Percentiles rank a stretch among this genome's conserved stretches.
These are phyloP conservation scores for Kurtzmaniella fragi DNA, from an alignment of 805 yeast genomes.

Conservation along the genomic window DNA sequence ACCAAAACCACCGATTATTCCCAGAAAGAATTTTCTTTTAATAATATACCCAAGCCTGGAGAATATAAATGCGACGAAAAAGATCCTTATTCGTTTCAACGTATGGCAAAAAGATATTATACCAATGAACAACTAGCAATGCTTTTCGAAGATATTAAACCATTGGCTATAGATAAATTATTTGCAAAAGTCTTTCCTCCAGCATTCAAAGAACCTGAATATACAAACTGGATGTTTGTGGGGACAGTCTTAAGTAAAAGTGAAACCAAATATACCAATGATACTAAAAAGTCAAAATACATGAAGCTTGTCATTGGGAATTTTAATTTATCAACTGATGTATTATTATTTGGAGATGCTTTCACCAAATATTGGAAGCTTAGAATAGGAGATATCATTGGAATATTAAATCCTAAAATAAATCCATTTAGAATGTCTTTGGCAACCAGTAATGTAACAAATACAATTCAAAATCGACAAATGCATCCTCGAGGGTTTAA, in stretches of 20 bases:
- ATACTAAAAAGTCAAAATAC: slow-evolving; percentile 40
- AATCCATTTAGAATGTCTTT: slow-evolving; percentile 14
- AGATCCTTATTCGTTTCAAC: slow-evolving; percentile 15
- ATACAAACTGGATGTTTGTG: slow-evolving; percentile 74
- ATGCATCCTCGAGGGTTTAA: slow-evolving; percentile 38
- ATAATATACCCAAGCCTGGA: slow-evolving; percentile 8
- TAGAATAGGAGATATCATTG: slow-evolving; percentile 67
- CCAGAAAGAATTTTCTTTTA: slow-evolving; percentile 21
- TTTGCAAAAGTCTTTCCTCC: slow-evolving; percentile 69
- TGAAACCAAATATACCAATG: slow-evolving; percentile 42
- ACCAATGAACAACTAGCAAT: slow-evolving; percentile 24
- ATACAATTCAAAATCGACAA: slow-evolving; percentile 9
- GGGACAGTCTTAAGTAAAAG: slow-evolving; percentile 64
- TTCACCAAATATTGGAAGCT: slow-evolving; percentile 70
- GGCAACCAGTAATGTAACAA: slow-evolving; percentile 21
- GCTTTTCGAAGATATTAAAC: slow-evolving; percentile 44
- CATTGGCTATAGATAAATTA: slow-evolving; percentile 53
- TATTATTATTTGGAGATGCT: slow-evolving; percentile 63
- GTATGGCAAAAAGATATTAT: slow-evolving; percentile 42
- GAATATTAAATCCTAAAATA: slow-evolving; percentile 69
- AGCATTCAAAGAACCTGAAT: slow-evolving; percentile 59
- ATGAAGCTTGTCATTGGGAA: slow-evolving; percentile 63
- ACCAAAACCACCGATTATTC: slow-evolving; percentile 15
- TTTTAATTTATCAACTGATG: slow-evolving; percentile 53
- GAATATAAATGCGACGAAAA: slow-evolving; percentile 13